Percentiles rank a stretch among this genome's conserved stretches.
phyloP scores from a whole-genome alignment of 2,329 filamentous ascomycete genomes.

The Thielaviopsis populi region DNA sequence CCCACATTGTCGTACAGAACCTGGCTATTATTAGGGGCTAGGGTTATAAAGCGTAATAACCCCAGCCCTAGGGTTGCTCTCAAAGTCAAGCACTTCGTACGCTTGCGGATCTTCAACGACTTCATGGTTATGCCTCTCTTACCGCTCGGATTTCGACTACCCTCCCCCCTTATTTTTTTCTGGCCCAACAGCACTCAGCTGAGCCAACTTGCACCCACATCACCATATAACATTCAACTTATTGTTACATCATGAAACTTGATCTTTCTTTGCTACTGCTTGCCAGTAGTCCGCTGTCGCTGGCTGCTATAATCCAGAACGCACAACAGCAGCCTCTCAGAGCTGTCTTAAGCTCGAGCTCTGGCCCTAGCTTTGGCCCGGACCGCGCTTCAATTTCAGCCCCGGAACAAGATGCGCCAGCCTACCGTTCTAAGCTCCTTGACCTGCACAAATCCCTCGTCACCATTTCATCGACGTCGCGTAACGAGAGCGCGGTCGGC shows the following conservation, averaged over 20 bases:
- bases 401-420: neutral
- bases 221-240: too few species aligned
- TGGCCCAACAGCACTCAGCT: neutral
- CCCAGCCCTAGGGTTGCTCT: too few species aligned
- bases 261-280: neutral
- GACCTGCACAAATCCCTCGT: slow-evolving; percentile 15
- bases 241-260: neutral
- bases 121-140: too few species aligned
- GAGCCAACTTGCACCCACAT: neutral
- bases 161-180: neutral
- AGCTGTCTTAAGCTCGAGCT: neutral
- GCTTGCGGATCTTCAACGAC: too few species aligned
- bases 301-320: neutral
- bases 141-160: too few species aligned
- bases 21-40: too few species aligned
- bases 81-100: too few species aligned
- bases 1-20: too few species aligned
- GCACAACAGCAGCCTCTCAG: neutral
- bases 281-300: neutral
- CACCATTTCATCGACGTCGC: slow-evolving; percentile 17
- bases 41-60: too few species aligned
- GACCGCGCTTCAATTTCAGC: neutral
- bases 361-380: neutral
- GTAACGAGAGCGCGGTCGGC: slow-evolving; percentile 35
- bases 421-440: slow-evolving; percentile 10